Base-by-base conservation (phyloP, 257 asterid genomes). In the Jacaranda mimosifolia region DNA sequence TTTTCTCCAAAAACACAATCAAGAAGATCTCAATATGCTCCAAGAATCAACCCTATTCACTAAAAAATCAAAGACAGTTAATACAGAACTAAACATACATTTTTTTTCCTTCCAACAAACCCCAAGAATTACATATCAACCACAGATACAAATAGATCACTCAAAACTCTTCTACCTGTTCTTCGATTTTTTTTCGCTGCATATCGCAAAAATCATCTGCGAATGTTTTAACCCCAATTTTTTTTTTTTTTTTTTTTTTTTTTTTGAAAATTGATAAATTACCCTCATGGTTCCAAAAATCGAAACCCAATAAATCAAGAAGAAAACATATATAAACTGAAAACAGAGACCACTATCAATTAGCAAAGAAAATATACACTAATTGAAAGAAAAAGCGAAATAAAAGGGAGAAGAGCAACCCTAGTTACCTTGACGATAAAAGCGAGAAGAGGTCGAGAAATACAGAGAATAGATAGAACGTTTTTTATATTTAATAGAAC, bases 371-470 rank as follows among this genome's bases (percentile, higher is more conserved):
- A 9, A 55, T 15, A 0, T 1, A 55, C 11, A 55, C 6, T 15
- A 0, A 9, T 9, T 1, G 35, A 55, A 4, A 55, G 3, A n/a
- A 18, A 5, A 55, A 55, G 18, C 3, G 11, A 9, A 12, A 48
- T 11, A 19, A n/a, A 55, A 8, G 12, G 32, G 6, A 38, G 1
- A 15, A 12, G 1, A 11, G 10, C 15, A 35, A 38, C 12, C 48
- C 49, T 36, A 63, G 9, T 36, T 15, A 63, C 69, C 69, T 63
- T 63, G 69, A 12, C 69, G 15, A 35, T 35, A 38, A 35, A 38
- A 36, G 36, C 18, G 48, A 11, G 18, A 2, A 63, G 68, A 36
- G 1, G 46, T 9, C 7, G 9, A 26, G 67, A 52, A 3, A 12
- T 1, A 2, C 3, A 59, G 42, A 59, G 45, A n/a, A n/a, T n/a